Evolutionary conservation across 1,139 yeast genomes (phyloP).

Genomic region (Hanseniaspora sp.): DNA sequence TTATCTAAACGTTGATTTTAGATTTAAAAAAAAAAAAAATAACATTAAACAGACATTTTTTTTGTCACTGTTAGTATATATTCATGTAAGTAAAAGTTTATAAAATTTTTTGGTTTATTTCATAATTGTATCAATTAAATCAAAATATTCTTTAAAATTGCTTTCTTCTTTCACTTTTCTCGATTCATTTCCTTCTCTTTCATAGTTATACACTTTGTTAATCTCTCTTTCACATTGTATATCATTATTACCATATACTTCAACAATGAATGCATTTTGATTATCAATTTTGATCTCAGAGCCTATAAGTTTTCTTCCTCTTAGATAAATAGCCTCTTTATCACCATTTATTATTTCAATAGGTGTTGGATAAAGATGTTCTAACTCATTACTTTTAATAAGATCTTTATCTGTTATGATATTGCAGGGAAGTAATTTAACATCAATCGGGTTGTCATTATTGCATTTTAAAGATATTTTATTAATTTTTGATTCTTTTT

Average conservation of each 20-base stretch:
- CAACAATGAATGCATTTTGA: background rate
- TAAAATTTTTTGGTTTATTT: background rate
- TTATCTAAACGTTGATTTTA: too few relatives aligned
- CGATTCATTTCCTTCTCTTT: slow-evolving; percentile 25
- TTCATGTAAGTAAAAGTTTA: background rate
- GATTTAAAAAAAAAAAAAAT: too few relatives aligned
- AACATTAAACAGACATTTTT: too few relatives aligned
- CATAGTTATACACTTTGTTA: slow-evolving; percentile 19
- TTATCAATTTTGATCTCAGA: slow-evolving; percentile 14
- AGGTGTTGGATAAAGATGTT: slow-evolving; percentile 18
- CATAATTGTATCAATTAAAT: slow-evolving; percentile 16
- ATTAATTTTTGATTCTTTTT: background rate
- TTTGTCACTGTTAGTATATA: background rate
- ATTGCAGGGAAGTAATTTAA: slow-evolving; percentile 7
- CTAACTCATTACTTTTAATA: slow-evolving; percentile 20
- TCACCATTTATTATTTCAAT: background rate
- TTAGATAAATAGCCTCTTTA: slow-evolving; percentile 19
- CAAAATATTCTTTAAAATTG: slow-evolving; percentile 20
- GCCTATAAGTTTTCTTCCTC: slow-evolving; percentile 25
- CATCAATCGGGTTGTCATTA: slow-evolving; percentile 17
- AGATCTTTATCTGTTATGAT: background rate
- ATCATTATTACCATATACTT: background rate
- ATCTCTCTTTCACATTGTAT: slow-evolving; percentile 1
- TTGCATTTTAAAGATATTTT: background rate
- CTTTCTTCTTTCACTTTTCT: slow-evolving; percentile 20